Conservation (phyloP, 257 asterid genomes). For the Solanum neorickii region DNA sequence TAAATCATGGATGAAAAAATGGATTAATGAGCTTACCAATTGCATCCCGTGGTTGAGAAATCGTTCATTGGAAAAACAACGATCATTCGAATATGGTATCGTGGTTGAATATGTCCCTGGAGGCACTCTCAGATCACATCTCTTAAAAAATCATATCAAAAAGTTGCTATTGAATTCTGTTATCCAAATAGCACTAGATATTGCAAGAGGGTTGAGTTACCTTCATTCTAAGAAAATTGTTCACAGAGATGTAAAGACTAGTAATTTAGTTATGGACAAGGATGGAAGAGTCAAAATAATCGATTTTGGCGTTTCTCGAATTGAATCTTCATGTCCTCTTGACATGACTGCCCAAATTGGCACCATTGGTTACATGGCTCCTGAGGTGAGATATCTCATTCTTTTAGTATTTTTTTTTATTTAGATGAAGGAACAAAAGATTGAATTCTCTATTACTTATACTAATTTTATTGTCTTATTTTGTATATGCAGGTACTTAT, state of each 20-base stretch:
- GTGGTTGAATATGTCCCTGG: slow-evolving; percentile 11
- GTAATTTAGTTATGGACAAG: slow-evolving; percentile 4
- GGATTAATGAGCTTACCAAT: not conserved
- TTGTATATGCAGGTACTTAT: not conserved
- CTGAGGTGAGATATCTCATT: slow-evolving; percentile 2
- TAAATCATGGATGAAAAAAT: not conserved
- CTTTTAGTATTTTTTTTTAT: not conserved
- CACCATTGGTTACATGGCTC: slow-evolving; percentile 17
- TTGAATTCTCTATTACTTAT: not conserved
- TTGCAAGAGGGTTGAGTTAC: slow-evolving; percentile 15
- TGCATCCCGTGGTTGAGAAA: not conserved
- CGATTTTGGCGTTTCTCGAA: slow-evolving; percentile 13
- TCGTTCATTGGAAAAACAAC: not conserved
- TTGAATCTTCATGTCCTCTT: not conserved
- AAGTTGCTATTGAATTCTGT: not conserved
- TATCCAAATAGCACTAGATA: slow-evolving; percentile 6
- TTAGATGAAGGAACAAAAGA: not conserved
- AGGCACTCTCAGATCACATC: slow-evolving; percentile 6
- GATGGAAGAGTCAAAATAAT: slow-evolving; percentile 1
- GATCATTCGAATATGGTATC: not conserved
- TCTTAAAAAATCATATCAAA: not conserved
- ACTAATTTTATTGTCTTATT: not conserved
- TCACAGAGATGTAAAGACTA: slow-evolving; percentile 16
- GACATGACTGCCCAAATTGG: slow-evolving; percentile 3
- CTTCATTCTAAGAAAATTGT: slow-evolving; percentile 12